Percentiles rank a stretch among this genome's conserved stretches.
phyloP scores from a whole-genome alignment of 2,329 filamentous ascomycete species.

The Pyricularia grisea region DNA sequence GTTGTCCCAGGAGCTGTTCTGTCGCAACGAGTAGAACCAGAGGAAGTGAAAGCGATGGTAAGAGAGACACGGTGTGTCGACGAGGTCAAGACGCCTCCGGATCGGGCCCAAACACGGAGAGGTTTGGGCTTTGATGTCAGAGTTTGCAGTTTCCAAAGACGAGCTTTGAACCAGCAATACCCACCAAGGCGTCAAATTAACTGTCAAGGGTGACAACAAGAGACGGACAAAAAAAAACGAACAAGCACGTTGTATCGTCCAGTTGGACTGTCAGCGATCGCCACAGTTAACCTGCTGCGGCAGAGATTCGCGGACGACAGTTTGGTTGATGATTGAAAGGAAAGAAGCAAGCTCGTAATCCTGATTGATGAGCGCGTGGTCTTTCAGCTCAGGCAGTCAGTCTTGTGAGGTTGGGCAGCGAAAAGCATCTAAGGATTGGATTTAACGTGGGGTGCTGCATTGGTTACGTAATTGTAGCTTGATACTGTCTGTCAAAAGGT shows the following conservation, averaged over 20 bases:
- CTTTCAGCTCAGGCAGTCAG: neutral
- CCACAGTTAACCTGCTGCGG: neutral
- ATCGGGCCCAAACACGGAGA: neutral
- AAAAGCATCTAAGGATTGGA: neutral
- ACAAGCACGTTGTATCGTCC: neutral
- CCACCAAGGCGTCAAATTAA: neutral
- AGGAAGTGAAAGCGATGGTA: neutral
- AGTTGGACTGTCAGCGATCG: neutral
- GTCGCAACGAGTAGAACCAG: neutral
- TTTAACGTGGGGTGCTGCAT: neutral
- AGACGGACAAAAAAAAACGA: neutral
- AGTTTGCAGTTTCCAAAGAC: neutral
- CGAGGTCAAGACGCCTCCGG: neutral
- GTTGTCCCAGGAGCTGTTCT: neutral
- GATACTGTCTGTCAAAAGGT: neutral
- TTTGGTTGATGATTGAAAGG: neutral
- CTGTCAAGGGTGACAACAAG: neutral
- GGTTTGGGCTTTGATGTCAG: slow-evolving; percentile 1
- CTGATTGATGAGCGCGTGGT: neutral
- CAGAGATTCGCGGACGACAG: neutral
- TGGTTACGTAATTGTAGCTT: neutral
- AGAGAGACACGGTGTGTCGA: neutral
- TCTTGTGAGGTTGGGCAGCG: neutral
- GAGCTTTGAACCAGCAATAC: neutral
- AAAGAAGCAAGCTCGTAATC: neutral